Percentiles rank a stretch among this genome's conserved stretches.
phyloP scores from a whole-genome alignment of 2,329 filamentous ascomycete species.

The Ophiostoma himal-ulmi region DNA sequence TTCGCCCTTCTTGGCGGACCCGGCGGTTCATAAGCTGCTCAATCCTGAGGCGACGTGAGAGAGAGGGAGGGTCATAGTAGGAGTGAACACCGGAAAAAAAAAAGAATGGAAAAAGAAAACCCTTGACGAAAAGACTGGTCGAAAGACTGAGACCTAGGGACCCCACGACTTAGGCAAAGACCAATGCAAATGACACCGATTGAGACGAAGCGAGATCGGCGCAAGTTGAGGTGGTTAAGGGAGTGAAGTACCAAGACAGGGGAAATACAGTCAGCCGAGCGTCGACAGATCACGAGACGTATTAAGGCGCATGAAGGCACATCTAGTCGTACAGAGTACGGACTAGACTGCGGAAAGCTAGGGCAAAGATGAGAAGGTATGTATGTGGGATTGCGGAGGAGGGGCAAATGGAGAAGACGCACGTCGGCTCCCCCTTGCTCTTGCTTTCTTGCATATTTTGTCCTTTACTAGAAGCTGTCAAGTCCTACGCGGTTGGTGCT shows the following conservation, averaged over 20 bases:
- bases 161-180: neutral
- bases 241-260: neutral
- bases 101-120: neutral
- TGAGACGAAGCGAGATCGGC: neutral
- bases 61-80: neutral
- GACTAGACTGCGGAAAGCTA: slow-evolving; percentile 1
- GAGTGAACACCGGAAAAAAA: neutral
- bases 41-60: neutral
- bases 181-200: too few relatives aligned
- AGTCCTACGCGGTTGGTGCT: neutral
- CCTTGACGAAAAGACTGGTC: neutral
- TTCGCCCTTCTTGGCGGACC: slow-evolving; percentile 92
- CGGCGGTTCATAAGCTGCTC: slow-evolving; percentile 58
- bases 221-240: neutral
- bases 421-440: neutral
- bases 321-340: neutral
- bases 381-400: slow-evolving; percentile 2
- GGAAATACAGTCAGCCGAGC: neutral
- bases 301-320: neutral
- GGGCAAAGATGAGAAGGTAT: neutral
- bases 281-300: neutral
- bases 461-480: neutral
- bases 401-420: neutral
- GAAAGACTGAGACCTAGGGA: neutral
- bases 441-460: neutral